phyloP scores from a whole-genome alignment of 1,284 basidiomycete species.

The Cryptococcus floricola region DNA sequence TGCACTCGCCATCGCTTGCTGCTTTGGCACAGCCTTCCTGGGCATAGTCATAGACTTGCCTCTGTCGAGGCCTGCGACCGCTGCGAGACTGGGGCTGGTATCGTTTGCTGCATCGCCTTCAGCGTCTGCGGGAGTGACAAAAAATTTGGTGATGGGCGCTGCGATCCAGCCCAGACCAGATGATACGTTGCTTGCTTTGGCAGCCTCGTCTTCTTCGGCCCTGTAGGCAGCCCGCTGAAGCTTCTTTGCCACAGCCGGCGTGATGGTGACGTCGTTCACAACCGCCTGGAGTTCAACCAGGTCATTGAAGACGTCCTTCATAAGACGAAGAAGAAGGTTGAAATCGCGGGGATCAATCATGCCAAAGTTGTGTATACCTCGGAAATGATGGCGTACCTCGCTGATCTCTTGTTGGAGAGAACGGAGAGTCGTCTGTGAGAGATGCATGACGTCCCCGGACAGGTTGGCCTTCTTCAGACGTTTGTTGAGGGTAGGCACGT shows the following conservation, averaged over 20 bases:
- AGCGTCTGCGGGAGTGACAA: constrained; percentile 34
- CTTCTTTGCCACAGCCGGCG: constrained; percentile 69
- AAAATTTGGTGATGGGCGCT: constrained; percentile 48
- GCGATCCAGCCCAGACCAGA: constrained; percentile 65
- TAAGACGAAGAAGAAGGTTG: constrained; percentile 72
- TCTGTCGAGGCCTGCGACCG: not conserved
- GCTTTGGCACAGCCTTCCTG: constrained; percentile 61
- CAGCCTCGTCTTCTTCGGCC: constrained; percentile 47
- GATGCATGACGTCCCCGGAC: constrained; percentile 74
- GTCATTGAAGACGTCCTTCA: constrained; percentile 80
- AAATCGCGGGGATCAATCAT: constrained; percentile 77
- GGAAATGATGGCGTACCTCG: constrained; percentile 70
- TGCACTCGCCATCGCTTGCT: constrained; percentile 73
- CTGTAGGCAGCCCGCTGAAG: constrained; percentile 60
- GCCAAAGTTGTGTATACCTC: constrained; percentile 57
- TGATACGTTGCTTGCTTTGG: constrained; percentile 30
- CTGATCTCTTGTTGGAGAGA: constrained; percentile 69
- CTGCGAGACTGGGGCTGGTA: not conserved
- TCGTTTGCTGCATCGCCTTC: constrained; percentile 1
- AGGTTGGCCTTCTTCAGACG: constrained; percentile 88
- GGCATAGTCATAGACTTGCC: constrained; percentile 27
- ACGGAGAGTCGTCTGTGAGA: constrained; percentile 78
- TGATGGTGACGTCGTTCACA: constrained; percentile 85
- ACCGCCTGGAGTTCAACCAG: constrained; percentile 75
- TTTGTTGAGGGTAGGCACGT: constrained; percentile 80